Conservation (phyloP, 2,329 filamentous ascomycete species). For the Alternaria sp. region DNA sequence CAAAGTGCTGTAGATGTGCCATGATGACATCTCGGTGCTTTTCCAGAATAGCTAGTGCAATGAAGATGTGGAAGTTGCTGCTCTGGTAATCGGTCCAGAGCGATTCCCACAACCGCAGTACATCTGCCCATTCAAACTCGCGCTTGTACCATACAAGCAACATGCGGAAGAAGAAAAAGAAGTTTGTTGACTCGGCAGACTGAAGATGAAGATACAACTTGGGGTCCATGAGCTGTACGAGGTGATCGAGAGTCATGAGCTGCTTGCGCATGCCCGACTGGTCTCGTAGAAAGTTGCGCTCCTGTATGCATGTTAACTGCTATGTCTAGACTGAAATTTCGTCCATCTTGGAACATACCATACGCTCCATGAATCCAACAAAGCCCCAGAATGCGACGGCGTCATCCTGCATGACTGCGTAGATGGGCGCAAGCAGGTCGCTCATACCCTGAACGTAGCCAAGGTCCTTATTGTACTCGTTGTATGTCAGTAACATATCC, state of each 20-base stretch:
- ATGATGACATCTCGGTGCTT: slow-evolving; percentile 97
- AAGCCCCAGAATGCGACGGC: slow-evolving; percentile 97
- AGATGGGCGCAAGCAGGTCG: slow-evolving; percentile 92
- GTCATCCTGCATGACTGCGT: slow-evolving; percentile 97
- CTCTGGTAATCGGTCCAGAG: slow-evolving; percentile 93
- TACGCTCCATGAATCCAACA: slow-evolving; percentile 93
- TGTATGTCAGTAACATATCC: slow-evolving; percentile 98
- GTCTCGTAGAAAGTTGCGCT: slow-evolving; percentile 93
- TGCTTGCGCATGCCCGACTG: slow-evolving; percentile 96
- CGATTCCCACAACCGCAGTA: slow-evolving; percentile 87
- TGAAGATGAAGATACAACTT: slow-evolving; percentile 91
- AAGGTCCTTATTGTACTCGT: slow-evolving; percentile 94
- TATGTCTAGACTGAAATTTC: too few relatives aligned
- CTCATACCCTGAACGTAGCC: slow-evolving; percentile 99
- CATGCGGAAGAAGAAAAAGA: slow-evolving; percentile 99
- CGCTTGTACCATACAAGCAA: slow-evolving; percentile 98
- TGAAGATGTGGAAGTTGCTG: slow-evolving; percentile 91
- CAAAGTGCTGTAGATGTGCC: slow-evolving; percentile 90
- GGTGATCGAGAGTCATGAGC: slow-evolving; percentile 87
- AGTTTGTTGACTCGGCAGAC: slow-evolving; percentile 93
- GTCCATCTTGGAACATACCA: slow-evolving; percentile 60
- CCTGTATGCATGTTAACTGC: slow-evolving; percentile 54
- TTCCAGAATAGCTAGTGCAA: slow-evolving; percentile 92
- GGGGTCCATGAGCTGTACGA: slow-evolving; percentile 96
- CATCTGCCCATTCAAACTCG: slow-evolving; percentile 89